Evolutionary conservation across 805 yeast species (phyloP), one percentile per base, ranked within the genome.

Genomic region (Kazachstania africana): DNA sequence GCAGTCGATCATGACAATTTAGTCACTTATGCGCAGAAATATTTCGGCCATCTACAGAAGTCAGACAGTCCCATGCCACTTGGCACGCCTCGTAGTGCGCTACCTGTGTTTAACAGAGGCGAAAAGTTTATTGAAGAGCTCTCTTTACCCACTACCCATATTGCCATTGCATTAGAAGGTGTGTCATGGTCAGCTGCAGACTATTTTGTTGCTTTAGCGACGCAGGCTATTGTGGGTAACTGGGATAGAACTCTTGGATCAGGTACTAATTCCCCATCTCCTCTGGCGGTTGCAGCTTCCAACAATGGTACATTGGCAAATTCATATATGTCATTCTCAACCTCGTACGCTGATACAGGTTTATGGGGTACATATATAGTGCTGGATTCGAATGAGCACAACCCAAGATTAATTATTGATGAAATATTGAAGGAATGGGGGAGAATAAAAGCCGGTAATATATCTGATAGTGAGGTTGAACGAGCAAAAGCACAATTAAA

Each of bases 101-200:
- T 78, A 27, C 95, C 97, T 4, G 65, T 69, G 12, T 91, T 91
- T 54, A 62, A 74, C 39, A 88, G 94, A 27, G 88, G 85, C 36
- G 96, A 91, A 57, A 74, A 80, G 36, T 76, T 85, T 47, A 70
- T 85, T 35, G 77, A 78, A 45, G 95, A 91, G 45, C 73, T 73
- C 40, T 64, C 91, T 1, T 60, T 91, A 48, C 95, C 95, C 20
- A 75, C 75, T 6, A 85, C 96, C 1, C 93, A 91, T 59, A 72
- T 87, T 34, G 98, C 95, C 4, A 62, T 91, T 32, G 91, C 95
- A 9, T 78, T 91, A n/a, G 97, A 91, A 64, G 97, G 99, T 46
- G 95, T 87, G 16, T 78, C 95, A 24, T 91, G 99, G 99, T 78
- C 81, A 23, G 83, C 91, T 3, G 84, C 93, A 8, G 96, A 91